Base-by-base conservation (phyloP, 2,329 filamentous ascomycete species). In the Verticillium albo-atrum region DNA sequence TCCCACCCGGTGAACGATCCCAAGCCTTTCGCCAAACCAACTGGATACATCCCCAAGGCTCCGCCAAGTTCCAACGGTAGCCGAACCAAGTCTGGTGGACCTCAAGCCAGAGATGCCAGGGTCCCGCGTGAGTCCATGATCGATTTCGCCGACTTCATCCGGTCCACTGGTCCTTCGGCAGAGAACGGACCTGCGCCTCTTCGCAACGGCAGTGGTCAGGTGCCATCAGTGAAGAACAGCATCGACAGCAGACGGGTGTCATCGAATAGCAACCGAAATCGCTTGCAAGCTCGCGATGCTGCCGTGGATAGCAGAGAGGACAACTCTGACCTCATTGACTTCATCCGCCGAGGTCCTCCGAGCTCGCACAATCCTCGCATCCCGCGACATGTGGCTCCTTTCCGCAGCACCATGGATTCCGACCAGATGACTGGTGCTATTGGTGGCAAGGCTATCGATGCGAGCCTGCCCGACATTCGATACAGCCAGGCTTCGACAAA, bases 321-420 rank as follows among this genome's bases (percentile, higher is more conserved):
- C 64, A 96, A 88, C 59, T 90, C 91, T 14, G 95, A 97, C 62
- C 78, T 99, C 60, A 97, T 97, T 65, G 93, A 98, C 71, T 98
- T 99, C 72, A 96, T 99, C 64, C 88, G 93, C 53, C 88, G 91
- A 70, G 94, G 93, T 1, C 92, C 92, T 3, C 89, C 90, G 0
- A 82, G 77, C 62, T 71, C 77, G 52, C 76, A 79, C 34, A 83
- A 84, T 63, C 90, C 87, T 60, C 87, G 91, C 26, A 95, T 96
- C 62, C 89, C 92, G 50, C 87, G 90, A 20, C 85, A 84, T n/a
- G 88, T 95, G 14, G 92, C 92, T 10, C 91, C 92, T 1, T 96
- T 96, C 78, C 84, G 91, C 58, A 88, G 83, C 35, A 94, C 92
- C 0, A 89, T 93, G 82, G 92, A 96, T 71, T 93, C 91, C 12